These are phyloP conservation scores for Xylaria sp. DNA, from an alignment of 2,329 filamentous ascomycete species.

Conservation along the genomic window DNA sequence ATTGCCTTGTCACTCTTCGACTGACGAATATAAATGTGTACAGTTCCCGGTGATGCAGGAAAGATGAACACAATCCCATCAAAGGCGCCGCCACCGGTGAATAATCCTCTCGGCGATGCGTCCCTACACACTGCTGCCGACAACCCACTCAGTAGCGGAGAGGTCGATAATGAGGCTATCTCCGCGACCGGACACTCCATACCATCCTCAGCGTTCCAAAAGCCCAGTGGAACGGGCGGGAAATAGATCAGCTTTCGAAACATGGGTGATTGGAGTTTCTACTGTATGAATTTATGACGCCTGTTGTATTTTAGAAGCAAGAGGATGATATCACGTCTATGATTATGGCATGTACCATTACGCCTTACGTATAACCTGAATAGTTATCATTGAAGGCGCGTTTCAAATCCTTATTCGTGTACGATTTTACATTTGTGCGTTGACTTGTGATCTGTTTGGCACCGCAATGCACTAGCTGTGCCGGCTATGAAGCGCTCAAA, in stretches of 20 bases:
- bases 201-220: constrained; percentile 34
- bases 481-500: background rate
- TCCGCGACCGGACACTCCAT: constrained; percentile 41
- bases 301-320: background rate
- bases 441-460: background rate
- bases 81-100: constrained; percentile 37
- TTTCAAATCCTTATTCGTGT: background rate
- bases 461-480: background rate
- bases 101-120: constrained; percentile 37
- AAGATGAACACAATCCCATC: constrained; percentile 44
- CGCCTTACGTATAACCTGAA: background rate
- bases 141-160: constrained; percentile 36
- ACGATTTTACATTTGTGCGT: background rate
- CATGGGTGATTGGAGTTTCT: background rate
- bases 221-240: constrained; percentile 40
- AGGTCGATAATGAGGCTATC: constrained; percentile 39
- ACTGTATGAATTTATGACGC: background rate
- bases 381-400: background rate
- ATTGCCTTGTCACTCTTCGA: no score
- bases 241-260: constrained; percentile 35
- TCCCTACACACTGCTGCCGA: constrained; percentile 43
- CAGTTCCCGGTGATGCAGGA: constrained; percentile 43
- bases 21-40: no score
- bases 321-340: background rate
- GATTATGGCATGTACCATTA: background rate